Conservation (phyloP, 2,329 filamentous ascomycete genomes). For the Daldinia sp. region DNA sequence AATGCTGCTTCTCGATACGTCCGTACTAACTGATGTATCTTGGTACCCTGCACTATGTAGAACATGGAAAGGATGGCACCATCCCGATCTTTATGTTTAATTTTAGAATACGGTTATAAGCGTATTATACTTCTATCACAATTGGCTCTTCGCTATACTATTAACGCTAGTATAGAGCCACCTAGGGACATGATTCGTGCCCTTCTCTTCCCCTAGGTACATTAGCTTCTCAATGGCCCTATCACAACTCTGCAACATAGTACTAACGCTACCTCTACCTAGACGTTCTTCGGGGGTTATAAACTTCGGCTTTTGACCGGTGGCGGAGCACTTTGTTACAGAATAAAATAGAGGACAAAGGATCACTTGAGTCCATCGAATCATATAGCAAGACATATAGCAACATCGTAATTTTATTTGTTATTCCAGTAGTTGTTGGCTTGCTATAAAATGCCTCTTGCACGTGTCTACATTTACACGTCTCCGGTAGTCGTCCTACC, state of each 20-base stretch:
- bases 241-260: background rate
- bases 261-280: background rate
- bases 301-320: background rate
- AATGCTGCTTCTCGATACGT: background rate
- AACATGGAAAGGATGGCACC: background rate
- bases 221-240: background rate
- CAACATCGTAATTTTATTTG: background rate
- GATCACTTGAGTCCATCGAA: background rate
- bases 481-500: background rate
- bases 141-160: background rate
- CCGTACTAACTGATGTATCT: background rate
- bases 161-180: background rate
- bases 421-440: background rate
- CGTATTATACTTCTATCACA: background rate
- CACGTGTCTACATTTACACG: background rate
- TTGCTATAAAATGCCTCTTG: background rate
- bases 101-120: slow-evolving; percentile 30
- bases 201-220: too few species aligned
- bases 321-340: background rate
- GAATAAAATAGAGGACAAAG: background rate
- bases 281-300: background rate
- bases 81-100: slow-evolving; percentile 21
- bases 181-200: background rate
- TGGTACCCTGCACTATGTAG: background rate
- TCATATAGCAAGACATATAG: background rate